Conservation (phyloP, 2,329 filamentous ascomycete genomes). For the Emmonsiellopsis sp. region DNA sequence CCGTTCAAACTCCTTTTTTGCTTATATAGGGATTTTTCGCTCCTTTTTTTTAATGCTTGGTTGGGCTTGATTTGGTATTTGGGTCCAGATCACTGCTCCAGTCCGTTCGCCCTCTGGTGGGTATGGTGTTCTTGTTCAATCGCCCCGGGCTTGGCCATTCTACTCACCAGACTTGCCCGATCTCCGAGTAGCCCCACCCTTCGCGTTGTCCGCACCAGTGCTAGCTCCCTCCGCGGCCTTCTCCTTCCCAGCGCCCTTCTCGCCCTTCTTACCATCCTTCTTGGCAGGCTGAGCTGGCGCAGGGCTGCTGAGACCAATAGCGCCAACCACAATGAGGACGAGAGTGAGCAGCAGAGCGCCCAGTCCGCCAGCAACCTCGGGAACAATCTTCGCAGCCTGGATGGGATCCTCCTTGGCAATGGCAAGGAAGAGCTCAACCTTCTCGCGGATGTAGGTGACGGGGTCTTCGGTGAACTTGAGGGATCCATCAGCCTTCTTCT, state of each 20-base stretch:
- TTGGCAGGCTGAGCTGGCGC: conserved; percentile 57
- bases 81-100: background rate
- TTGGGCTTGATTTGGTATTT: background rate
- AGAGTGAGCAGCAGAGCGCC: conserved; percentile 61
- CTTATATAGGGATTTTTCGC: background rate
- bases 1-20: too few species aligned
- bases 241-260: conserved; percentile 47
- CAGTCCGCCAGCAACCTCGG: conserved; percentile 78
- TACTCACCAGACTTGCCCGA: conserved; percentile 34
- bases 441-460: conserved; percentile 78
- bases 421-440: conserved; percentile 80
- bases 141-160: background rate
- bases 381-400: conserved; percentile 77
- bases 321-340: conserved; percentile 58
- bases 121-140: background rate
- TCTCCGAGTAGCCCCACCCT: conserved; percentile 58
- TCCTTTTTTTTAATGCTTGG: background rate
- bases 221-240: conserved; percentile 58
- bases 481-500: conserved; percentile 58
- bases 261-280: conserved; percentile 67
- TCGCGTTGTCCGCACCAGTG: conserved; percentile 61
- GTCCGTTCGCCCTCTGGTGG: background rate
- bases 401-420: conserved; percentile 75
- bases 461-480: conserved; percentile 89
- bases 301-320: conserved; percentile 54